Evolutionary conservation across 257 asterid genomes (phyloP).

Genomic region (Anisodus acutangulus): DNA sequence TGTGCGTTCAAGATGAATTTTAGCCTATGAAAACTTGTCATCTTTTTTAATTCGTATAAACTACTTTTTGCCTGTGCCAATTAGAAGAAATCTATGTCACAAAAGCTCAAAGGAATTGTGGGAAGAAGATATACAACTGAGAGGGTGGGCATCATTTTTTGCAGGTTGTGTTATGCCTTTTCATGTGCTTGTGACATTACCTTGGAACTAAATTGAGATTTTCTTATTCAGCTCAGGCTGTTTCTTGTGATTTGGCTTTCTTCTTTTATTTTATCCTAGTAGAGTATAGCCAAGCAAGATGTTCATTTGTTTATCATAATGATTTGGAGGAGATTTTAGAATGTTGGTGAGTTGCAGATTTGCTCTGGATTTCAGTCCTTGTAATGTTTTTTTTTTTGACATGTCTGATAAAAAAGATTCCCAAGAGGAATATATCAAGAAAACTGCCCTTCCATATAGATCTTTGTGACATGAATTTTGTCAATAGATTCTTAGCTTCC

Average conservation of each 20-base stretch:
- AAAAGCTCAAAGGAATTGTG: not conserved
- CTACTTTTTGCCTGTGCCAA: not conserved
- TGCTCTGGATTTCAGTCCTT: not conserved
- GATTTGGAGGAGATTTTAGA: not conserved
- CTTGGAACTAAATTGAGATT: not conserved
- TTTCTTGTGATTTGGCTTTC: not conserved
- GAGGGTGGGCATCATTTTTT: slow-evolving; percentile 1
- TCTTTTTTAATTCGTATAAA: not conserved
- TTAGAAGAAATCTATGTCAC: slow-evolving; percentile 5
- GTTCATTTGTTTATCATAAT: not conserved
- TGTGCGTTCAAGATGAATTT: not conserved
- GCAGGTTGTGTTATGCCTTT: not conserved
- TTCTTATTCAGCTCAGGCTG: slow-evolving; percentile 13
- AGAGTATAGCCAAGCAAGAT: not conserved
- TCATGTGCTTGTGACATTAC: not conserved
- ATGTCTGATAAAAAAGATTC: not conserved
- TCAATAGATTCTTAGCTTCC: no score
- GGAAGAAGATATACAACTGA: slow-evolving; percentile 2
- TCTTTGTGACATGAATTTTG: no score
- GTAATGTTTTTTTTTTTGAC: not conserved
- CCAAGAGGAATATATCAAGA: no score
- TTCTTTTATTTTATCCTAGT: not conserved
- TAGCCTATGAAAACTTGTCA: not conserved
- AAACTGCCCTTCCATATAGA: no score
- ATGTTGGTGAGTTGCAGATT: not conserved